Conservation (phyloP, 2,329 filamentous ascomycete species). For the Trichoderma breve region DNA sequence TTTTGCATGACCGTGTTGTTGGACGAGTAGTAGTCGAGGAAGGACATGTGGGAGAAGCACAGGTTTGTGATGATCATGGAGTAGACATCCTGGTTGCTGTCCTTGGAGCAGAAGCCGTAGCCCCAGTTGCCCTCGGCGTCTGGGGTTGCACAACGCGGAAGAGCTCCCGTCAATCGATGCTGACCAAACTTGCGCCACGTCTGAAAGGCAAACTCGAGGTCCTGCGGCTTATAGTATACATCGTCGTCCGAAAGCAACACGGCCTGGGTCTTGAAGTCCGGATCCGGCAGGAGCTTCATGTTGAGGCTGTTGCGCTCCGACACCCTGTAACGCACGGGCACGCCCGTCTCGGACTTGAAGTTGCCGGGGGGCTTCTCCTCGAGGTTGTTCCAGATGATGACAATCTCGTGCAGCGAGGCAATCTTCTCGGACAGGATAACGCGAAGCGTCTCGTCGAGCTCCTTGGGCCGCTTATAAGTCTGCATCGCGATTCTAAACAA, state of each 20-base stretch:
- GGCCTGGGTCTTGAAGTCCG: constrained; percentile 27
- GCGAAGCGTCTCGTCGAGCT: constrained; percentile 27
- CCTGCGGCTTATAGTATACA: constrained; percentile 27
- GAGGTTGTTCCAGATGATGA: constrained; percentile 31
- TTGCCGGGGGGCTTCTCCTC: constrained; percentile 25
- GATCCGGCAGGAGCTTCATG: constrained; percentile 27
- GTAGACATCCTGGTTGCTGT: constrained; percentile 31
- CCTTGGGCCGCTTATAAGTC: constrained; percentile 29
- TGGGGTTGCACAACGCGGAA: constrained; percentile 36
- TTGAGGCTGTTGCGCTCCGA: constrained; percentile 29
- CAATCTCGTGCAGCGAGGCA: constrained; percentile 30
- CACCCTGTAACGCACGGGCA: constrained; percentile 28
- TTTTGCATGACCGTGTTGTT: constrained; percentile 31
- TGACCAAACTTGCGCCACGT: constrained; percentile 26
- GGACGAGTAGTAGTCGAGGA: constrained; percentile 40
- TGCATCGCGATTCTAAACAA: constrained; percentile 27
- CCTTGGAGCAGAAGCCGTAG: constrained; percentile 35
- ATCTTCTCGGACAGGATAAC: constrained; percentile 25
- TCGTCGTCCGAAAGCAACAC: constrained; percentile 31
- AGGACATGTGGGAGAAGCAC: constrained; percentile 38
- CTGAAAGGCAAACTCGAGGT: constrained; percentile 31
- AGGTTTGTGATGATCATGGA: constrained; percentile 40
- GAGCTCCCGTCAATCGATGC: constrained; percentile 21
- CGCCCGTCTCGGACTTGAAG: constrained; percentile 26
- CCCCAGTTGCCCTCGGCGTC: constrained; percentile 30